Base-by-base conservation (phyloP, 208 protist species). In the Strigomonas culicis region DNA sequence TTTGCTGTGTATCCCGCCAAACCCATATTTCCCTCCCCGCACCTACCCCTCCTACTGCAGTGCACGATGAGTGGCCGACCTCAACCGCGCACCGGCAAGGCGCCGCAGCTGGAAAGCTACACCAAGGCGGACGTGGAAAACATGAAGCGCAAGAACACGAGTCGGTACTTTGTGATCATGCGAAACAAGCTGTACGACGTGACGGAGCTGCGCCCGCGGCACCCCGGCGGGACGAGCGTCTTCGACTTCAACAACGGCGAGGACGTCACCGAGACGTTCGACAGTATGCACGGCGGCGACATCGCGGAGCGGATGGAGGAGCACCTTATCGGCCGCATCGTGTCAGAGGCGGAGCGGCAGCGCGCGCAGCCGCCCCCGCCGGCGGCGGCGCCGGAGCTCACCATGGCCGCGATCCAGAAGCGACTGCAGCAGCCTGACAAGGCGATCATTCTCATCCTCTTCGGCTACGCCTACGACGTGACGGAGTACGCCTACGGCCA, bases 151-250 rank as follows among this genome's bases (percentile, higher is more conserved):
- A 25, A 59, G n/a, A 53, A 67, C 63, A 19, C 17, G 19, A 30
- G 25, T 8, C 7, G 43, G 24, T 25, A 49, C n/a, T 36, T 59
- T 39, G 63, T 79, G 13, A 41, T 93, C 22, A 83, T 95, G 3
- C 55, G 90, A 34, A 77, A 80, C 58, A 87, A 90, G 44, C 90
- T 97, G 2, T 96, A 95, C 62, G 79, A 96, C 55, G 70, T 97
- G 27, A 92, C 83, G 2, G 55, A 68, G 28, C 97, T 93, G 60
- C 71, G 84, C 11, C 47, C 84, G 43, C 27, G 66, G 24, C 94
- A 97, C 76, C 94, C 92, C 8, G 94, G 92, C 19, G 92, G 94
- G 34, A 66, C 34, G 1, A 44, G 51, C 39, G 75, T 71, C 47
- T 47, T 85, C 50, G 49, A 39, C 31, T 57, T 32, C 27, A 74